A percentile compares a stretch with the other conserved stretches of the same genome.
phyloP scores from a whole-genome alignment of 2,329 filamentous ascomycete genomes.

The Mollisia scopiformis region DNA sequence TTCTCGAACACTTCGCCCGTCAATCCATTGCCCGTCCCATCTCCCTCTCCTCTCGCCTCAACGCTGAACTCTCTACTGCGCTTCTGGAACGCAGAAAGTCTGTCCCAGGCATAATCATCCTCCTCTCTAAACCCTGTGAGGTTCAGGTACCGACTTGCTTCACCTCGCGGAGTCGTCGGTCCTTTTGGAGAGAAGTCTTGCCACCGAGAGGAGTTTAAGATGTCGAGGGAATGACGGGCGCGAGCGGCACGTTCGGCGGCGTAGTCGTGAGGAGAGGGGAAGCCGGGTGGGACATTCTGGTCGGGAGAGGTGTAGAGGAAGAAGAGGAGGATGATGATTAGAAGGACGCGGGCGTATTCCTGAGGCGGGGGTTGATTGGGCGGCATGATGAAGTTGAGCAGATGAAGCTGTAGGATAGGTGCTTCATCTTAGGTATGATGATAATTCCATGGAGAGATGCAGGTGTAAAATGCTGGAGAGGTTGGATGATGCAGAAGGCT shows the following conservation, averaged over 20 bases:
- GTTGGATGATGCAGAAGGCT: too few relatives aligned
- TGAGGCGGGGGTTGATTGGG: slow-evolving; percentile 27
- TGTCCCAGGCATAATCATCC: slow-evolving; percentile 79
- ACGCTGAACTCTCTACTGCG: slow-evolving; percentile 65
- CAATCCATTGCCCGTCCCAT: slow-evolving; percentile 17
- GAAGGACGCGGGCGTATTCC: slow-evolving; percentile 32
- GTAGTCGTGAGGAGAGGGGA: slow-evolving; percentile 46
- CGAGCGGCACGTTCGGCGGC: slow-evolving; percentile 51
- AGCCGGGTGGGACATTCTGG: slow-evolving; percentile 37
- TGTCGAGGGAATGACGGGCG: slow-evolving; percentile 53
- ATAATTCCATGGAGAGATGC: background rate
- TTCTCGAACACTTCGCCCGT: slow-evolving; percentile 36
- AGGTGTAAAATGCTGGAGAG: background rate
- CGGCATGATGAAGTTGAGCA: slow-evolving; percentile 26
- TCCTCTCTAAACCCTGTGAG: slow-evolving; percentile 76
- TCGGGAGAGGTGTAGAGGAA: slow-evolving; percentile 35
- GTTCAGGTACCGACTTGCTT: slow-evolving; percentile 57
- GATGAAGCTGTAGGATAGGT: background rate
- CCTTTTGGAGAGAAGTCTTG: slow-evolving; percentile 58
- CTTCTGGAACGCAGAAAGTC: slow-evolving; percentile 67
- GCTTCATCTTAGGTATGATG: background rate
- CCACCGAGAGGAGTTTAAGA: slow-evolving; percentile 61
- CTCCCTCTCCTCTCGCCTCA: slow-evolving; percentile 46
- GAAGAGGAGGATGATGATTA: slow-evolving; percentile 37
- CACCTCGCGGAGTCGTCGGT: slow-evolving; percentile 26